A percentile compares a stretch with the other conserved stretches of the same genome.
Conservation (phyloP, 1,284 basidiomycete genomes). For the Coriolopsis trogii region DNA sequence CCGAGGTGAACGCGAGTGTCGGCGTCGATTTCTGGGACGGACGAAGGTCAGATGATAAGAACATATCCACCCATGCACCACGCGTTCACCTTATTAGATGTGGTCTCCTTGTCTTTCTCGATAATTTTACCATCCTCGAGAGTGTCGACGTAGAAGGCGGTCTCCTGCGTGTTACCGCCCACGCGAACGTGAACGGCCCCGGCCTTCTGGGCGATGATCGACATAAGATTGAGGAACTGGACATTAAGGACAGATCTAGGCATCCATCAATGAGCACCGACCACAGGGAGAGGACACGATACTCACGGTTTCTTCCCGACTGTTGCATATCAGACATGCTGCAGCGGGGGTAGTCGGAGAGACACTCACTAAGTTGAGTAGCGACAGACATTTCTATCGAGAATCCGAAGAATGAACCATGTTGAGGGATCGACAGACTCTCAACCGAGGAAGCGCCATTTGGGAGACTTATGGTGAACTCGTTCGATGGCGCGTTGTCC, state of each 20-base stretch:
- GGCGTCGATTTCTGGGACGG: constrained; percentile 36
- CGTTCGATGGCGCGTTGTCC: constrained; percentile 11
- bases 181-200: constrained; percentile 64
- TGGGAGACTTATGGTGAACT: constrained; percentile 25
- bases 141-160: constrained; percentile 43
- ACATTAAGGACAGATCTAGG: constrained; percentile 41
- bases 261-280: neutral
- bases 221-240: constrained; percentile 74
- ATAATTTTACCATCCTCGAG: constrained; percentile 49
- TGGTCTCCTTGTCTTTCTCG: constrained; percentile 39
- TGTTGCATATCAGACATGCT: neutral
- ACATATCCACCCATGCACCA: neutral
- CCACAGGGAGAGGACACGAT: constrained; percentile 26
- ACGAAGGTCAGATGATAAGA: neutral
- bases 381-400: constrained; percentile 75
- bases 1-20: constrained; percentile 43
- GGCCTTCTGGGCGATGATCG: constrained; percentile 56
- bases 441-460: constrained; percentile 6
- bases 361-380: constrained; percentile 45
- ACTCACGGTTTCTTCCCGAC: constrained; percentile 22
- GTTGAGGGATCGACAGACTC: constrained; percentile 52
- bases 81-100: constrained; percentile 11
- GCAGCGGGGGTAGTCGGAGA: neutral
- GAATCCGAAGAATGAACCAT: constrained; percentile 69
- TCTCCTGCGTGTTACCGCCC: constrained; percentile 76